A percentile compares a stretch with the other conserved stretches of the same genome.
Conservation (phyloP, 106 monocot species). For the Vanilla planifolia region DNA sequence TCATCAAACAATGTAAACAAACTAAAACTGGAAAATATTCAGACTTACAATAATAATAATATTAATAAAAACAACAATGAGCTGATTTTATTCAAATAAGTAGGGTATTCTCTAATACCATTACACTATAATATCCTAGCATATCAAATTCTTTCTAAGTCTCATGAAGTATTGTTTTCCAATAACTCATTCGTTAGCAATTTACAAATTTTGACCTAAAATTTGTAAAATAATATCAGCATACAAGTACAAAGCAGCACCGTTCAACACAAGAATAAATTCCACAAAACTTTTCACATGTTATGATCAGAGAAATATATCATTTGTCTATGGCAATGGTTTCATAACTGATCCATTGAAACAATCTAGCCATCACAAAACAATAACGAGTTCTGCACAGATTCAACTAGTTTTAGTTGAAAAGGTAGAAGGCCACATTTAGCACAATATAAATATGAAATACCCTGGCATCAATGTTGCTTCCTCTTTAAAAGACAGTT, state of each 20-base stretch:
- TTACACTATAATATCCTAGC: too few relatives aligned
- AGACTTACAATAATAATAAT: too few relatives aligned
- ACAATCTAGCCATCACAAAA: too few relatives aligned
- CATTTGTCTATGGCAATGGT: not conserved
- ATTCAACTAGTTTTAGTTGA: too few relatives aligned
- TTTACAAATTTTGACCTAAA: not conserved
- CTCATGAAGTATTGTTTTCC: not conserved
- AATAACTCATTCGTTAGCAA: not conserved
- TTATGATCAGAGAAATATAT: not conserved
- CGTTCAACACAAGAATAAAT: not conserved
- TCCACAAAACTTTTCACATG: not conserved
- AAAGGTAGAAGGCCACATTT: not conserved
- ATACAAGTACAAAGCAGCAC: not conserved
- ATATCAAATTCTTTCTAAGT: too few relatives aligned
- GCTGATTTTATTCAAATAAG: too few relatives aligned
- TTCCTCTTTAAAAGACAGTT: too few relatives aligned
- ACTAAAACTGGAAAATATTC: too few relatives aligned
- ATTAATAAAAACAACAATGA: too few relatives aligned
- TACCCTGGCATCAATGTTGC: not conserved
- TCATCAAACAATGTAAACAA: too few relatives aligned
- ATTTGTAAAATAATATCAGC: not conserved
- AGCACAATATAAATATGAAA: not conserved
- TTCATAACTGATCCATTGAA: not conserved
- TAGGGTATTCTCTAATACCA: too few relatives aligned
- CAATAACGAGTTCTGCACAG: too few relatives aligned